Evolutionary conservation across 73 alveolate species (phyloP), one percentile per base, ranked within the genome.

Genomic region (Urostyla sp.): DNA sequence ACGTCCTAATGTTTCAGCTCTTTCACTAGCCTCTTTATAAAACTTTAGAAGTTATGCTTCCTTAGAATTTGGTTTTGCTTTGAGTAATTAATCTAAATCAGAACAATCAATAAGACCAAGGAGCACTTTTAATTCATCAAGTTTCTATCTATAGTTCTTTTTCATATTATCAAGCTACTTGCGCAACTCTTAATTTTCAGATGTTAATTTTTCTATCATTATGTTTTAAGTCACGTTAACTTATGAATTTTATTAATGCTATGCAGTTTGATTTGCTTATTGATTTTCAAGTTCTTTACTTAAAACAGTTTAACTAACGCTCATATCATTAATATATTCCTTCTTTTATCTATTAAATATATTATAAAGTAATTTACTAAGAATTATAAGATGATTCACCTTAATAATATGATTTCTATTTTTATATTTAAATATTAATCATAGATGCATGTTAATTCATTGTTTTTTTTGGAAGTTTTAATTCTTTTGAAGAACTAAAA

Each of bases 1-100:
- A 6, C 76, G 11, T 28, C 76, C 76, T 36, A 59, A 20, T 18
- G 76, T 59, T 21, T 59, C 76, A 31, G 76, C 76, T 32, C 76
- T 28, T 35, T 59, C 76, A 18, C 20, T 59, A 3, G 76, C 76
- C 30, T 59, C 76, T 36, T 59, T 59, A 31, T 59, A 59, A 34
- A 59, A 59, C 21, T 59, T 59, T 7, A 59, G 35, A 8, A 59
- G 20, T 34, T 59, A 34, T 59, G 32, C 37, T 21, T 59, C 76
- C 37, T 59, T 59, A 6, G 76, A 59, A 36, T 59, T 59, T 5
- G 76, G 76, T 32, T 55, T 59, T 6, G 76, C 76, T 36, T 59
- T 59, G 23, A 59, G 32, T 32, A 59, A 36, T 28, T 52, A 52
- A 15, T 59, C 76, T 59, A 59, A 35, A 34, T 59, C 76, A 30